Base-by-base conservation (phyloP, 176 grass and related monocot species). In the Carex pumila region DNA sequence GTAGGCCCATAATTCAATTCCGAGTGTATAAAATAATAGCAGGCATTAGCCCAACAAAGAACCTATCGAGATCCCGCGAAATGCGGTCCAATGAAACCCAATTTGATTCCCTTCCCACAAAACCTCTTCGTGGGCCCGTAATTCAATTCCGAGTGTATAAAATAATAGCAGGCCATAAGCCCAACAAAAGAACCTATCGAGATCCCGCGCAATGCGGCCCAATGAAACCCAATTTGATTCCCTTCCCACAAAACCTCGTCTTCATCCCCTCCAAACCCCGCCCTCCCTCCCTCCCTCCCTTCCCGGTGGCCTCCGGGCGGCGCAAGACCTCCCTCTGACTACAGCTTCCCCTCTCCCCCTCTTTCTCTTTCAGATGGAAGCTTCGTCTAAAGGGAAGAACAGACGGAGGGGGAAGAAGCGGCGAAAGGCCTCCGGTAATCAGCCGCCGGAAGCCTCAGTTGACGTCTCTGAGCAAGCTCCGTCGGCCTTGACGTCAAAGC, bases 351-450 rank as follows among this genome's bases (percentile, higher is more conserved):
- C 21, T 2, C 74, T 3, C 0, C 17, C 49, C 8, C 77, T 60
- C 31, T 43, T 18, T 19, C 41, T 75, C 39, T 19, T 12, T 31
- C 49, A 59, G 47, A 84, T 70, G 68, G 68, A 84, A 21, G 54
- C 30, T 17, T 14, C 64, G 5, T 32, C 66, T n/a, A 73, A 84
- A 73, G 54, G 62, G 49, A 84, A 47, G 52, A 65, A 65, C 60
- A 50, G 15, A 15, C 34, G 67, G 68, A 21, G 53, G 49, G 70
- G 65, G 49, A 59, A 85, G 43, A 93, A 87, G 39, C 86, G 84
- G 32, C 68, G 82, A 66, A 89, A 93, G 55, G 77, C 83, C 5
- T 82, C 88, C 2, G 13, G 57, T 31, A 34, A 25, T 21, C 30
- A 65, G 15, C 41, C 80, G 5, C n/a, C 50, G 3, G 82, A 79